These are phyloP conservation scores for Musa beccarii DNA, from an alignment of 176 grass and related monocot genomes.

Conservation along the genomic window DNA sequence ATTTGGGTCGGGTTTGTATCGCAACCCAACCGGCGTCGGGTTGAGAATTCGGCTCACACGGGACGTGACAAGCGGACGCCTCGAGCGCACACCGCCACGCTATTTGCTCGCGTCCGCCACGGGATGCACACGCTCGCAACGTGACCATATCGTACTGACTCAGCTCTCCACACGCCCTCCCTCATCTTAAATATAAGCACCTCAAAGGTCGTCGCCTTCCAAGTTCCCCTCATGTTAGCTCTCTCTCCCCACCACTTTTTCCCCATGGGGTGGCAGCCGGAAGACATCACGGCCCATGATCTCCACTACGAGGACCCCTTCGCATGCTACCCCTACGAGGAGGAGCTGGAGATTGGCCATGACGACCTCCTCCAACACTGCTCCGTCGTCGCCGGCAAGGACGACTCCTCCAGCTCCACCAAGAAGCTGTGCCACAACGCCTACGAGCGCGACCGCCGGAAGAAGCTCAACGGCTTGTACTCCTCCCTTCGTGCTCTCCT, in stretches of 20 bases:
- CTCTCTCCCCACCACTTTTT: constrained; percentile 1
- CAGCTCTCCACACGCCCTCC: too few relatives aligned
- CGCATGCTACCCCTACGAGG: constrained; percentile 31
- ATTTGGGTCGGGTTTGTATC: too few relatives aligned
- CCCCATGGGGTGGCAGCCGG: constrained; percentile 3
- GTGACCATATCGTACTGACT: not conserved
- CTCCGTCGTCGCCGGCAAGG: constrained; percentile 5
- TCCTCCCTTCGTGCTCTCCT: constrained; percentile 58
- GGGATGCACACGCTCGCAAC: not conserved
- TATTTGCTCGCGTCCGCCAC: not conserved
- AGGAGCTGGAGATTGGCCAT: constrained; percentile 34
- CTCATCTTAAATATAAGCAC: too few relatives aligned
- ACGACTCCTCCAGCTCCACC: constrained; percentile 28
- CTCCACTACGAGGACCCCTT: constrained; percentile 37
- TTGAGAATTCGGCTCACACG: too few relatives aligned
- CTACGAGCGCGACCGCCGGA: constrained; percentile 79
- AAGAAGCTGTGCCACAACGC: constrained; percentile 83
- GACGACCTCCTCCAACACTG: constrained; percentile 23
- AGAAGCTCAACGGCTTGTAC: constrained; percentile 83
- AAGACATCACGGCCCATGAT: not conserved
- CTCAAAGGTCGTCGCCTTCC: not conserved
- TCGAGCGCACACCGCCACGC: not conserved
- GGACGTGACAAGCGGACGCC: not conserved
- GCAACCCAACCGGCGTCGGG: too few relatives aligned
- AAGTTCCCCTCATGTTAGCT: not conserved